A percentile compares a stretch with the other conserved stretches of the same genome.
Evolutionary conservation across 768 basidiomycete species (phyloP).

Genomic region (Russula emetica): DNA sequence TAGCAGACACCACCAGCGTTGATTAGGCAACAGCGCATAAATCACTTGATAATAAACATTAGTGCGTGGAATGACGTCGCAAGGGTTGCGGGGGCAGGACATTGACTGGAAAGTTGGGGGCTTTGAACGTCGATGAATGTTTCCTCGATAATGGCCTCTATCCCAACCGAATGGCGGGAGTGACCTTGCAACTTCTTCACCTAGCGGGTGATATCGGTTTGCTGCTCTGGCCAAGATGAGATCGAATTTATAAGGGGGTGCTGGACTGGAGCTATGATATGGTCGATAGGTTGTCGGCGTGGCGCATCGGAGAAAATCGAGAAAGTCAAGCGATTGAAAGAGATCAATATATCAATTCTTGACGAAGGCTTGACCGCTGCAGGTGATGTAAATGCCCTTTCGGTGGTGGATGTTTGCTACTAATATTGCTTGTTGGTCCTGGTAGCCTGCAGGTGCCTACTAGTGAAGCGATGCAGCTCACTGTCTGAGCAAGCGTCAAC

Average conservation of each 20-base stretch:
- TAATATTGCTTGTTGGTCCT: too few species aligned
- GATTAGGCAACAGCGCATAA: slow-evolving; percentile 41
- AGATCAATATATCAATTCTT: too few species aligned
- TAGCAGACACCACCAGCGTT: slow-evolving; percentile 34
- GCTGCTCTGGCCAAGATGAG: slow-evolving; percentile 68
- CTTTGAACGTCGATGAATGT: slow-evolving; percentile 86
- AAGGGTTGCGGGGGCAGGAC: slow-evolving; percentile 16
- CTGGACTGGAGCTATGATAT: slow-evolving; percentile 81
- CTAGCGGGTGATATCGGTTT: slow-evolving; percentile 68
- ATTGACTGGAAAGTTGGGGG: slow-evolving; percentile 24
- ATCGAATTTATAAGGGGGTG: slow-evolving; percentile 54
- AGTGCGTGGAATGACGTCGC: slow-evolving; percentile 26
- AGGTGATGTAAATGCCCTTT: too few species aligned
- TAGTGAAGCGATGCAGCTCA: too few species aligned
- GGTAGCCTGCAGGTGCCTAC: too few species aligned
- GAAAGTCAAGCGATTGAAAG: too few species aligned
- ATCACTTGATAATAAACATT: slow-evolving; percentile 28
- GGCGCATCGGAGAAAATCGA: too few species aligned
- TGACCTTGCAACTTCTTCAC: slow-evolving; percentile 74
- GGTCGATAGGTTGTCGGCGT: too few species aligned
- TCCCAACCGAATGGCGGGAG: slow-evolving; percentile 92
- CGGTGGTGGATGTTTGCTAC: too few species aligned
- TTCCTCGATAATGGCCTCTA: slow-evolving; percentile 82
- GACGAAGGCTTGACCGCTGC: too few species aligned
- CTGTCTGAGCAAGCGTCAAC: too few species aligned